These are phyloP conservation scores for Andrographis paniculata DNA, from an alignment of 305 asterid species.

Conservation along the genomic window DNA sequence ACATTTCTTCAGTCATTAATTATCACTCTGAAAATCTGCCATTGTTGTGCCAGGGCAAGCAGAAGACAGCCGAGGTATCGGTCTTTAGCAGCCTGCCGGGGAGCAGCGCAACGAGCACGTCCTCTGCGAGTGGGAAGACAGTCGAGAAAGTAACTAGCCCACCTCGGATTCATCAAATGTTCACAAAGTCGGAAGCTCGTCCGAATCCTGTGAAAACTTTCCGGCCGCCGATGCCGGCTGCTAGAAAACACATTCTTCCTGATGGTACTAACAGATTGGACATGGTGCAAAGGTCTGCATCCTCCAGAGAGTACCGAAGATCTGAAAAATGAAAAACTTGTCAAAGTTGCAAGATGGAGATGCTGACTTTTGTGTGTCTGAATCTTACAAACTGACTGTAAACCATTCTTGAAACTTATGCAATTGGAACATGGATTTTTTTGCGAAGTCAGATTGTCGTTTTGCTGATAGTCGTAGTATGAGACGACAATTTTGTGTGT, in stretches of 20 bases:
- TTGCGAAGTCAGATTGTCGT: no score
- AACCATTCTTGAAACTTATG: no score
- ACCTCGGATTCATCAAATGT: constrained; percentile 10
- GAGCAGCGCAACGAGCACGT: constrained; percentile 39
- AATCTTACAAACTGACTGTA: no score
- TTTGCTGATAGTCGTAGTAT: no score
- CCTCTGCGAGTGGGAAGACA: constrained; percentile 31
- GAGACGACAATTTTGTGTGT: no score
- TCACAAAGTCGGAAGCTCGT: constrained; percentile 33
- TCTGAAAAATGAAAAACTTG: constrained; percentile 25
- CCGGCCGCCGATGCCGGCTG: constrained; percentile 33
- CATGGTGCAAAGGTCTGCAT: constrained; percentile 41
- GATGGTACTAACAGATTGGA: constrained; percentile 26
- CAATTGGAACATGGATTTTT: no score
- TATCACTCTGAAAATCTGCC: background rate
- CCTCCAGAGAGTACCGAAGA: constrained; percentile 40
- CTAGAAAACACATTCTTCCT: constrained; percentile 16
- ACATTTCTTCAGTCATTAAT: no score
- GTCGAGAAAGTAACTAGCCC: constrained; percentile 19
- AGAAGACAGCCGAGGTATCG: constrained; percentile 30
- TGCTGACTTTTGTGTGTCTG: no score
- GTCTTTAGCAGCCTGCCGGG: constrained; percentile 18
- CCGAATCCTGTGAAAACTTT: constrained; percentile 23
- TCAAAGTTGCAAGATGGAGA: constrained; percentile 1
- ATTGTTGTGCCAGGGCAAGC: constrained; percentile 22